Evolutionary conservation across 2,329 filamentous ascomycete genomes (phyloP), one percentile per base, ranked within the genome.

Genomic region (Colletotrichum shisoi): DNA sequence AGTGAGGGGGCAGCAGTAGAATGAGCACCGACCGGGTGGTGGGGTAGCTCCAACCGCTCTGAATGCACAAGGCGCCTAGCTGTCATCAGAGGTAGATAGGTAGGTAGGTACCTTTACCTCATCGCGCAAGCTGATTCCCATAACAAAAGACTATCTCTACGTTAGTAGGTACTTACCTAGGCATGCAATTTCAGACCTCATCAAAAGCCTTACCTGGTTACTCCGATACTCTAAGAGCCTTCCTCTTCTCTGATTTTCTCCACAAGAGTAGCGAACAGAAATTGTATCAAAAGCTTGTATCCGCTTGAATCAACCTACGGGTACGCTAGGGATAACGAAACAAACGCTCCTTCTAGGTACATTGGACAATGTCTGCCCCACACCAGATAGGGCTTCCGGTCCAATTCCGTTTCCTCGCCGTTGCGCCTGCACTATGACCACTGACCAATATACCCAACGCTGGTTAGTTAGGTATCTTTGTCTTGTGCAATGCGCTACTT

Each of bases 11-110:
- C 39, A 19, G 21, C 42, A 9, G 39, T 51, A 8, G 27, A 31
- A 31, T 7, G 27, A 51, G 31, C 48, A 51, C 17, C 3, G 31
- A 51, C 17, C 3, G 31, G 6, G 24, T 34, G 1, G 40, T 51
- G 48, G 48, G 48, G 48, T 51, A 51, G 48, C 48, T 51, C 24
- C 27, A 51, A 21, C 27, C 19, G 34, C 27, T 17, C 24, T 51
- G 24, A 4, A 34, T 31, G 24, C 40, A 42, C 40, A 40, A 13
- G 5, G 39, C 19, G 19, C 44, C 44, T 46, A 9, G 24, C 24
- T 27, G 24, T 27, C 4, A 31, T 31, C 27, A 31, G 27, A 31
- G n/a, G n/a, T n/a, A 31, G 27, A 7, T 31, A 24, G 4, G 24
- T 24, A 24, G 24, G 24, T 24, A 24, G 24, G 24, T 27, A 27